Evolutionary conservation across 139 green algal species (phyloP), one percentile per base, ranked within the genome.

Genomic region (Yamagishiella unicocca): DNA sequence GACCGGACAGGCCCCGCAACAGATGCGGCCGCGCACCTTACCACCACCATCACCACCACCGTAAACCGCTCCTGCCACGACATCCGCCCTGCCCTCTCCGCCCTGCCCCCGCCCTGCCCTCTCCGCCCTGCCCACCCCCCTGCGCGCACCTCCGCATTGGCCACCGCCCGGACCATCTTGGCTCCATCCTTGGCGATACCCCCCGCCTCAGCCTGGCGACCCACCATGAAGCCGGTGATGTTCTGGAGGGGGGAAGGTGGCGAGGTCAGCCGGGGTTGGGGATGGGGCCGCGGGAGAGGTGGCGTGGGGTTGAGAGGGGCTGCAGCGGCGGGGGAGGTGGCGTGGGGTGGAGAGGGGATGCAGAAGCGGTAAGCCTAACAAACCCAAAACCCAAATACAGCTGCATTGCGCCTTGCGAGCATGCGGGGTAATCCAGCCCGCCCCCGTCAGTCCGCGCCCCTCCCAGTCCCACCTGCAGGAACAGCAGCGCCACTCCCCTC

Each of bases 131-230:
- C 14, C 74, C 17, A 19, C 64, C n/a, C 25, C 64, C n/a, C 64
- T 14, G n/a, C n/a, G n/a, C 76, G 61, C 80, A 95, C 95, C 61
- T 94, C 46, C 0, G 91, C 95, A 61, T 95, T 96, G 45, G 95
- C 94, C 22, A 99, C 97, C 31, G 97, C 97, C 88, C 93, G 96
- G 1, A 99, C 97, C 96, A 99, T 98, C 92, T 99, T 99, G 76
- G 97, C 97, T 1, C 97, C 97, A 50, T 97, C 95, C 90, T 99
- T 99, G 35, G 97, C 97, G 43, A 99, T 99, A 89, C 97, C 97
- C 0, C 93, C 95, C 35, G 96, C 95, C 91, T 99, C 97, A 35
- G 96, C 96, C 76, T 94, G 94, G 33, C 88, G 89, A 10, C 96
- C 96, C 64, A 98, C 96, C 96, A 97, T 98, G 91, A 98, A 98